Evolutionary conservation across 805 yeast genomes (phyloP).

Genomic region (Metschnikowia lunata): DNA sequence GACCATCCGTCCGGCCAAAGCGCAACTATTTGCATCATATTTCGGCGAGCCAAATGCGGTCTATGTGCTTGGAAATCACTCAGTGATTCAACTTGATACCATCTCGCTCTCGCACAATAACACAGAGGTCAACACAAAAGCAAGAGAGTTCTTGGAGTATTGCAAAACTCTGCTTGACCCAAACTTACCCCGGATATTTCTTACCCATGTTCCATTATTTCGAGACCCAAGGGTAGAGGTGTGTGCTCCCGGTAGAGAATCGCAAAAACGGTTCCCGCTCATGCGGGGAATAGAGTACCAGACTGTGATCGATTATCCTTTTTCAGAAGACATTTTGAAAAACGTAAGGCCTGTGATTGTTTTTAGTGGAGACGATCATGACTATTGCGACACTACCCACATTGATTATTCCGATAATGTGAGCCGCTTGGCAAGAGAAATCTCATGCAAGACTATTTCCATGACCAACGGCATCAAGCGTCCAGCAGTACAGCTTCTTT

Average conservation of each 20-base stretch:
- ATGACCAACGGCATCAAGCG: conserved; percentile 86
- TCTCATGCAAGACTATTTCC: conserved; percentile 83
- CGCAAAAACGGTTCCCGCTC: conserved; percentile 59
- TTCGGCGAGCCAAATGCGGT: conserved; percentile 70
- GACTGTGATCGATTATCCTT: conserved; percentile 64
- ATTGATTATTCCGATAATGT: conserved; percentile 21
- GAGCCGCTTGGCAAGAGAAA: conserved; percentile 52
- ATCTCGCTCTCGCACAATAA: conserved; percentile 67
- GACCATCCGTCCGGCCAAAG: conserved; percentile 52
- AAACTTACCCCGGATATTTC: conserved; percentile 56
- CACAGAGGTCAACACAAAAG: conserved; percentile 42
- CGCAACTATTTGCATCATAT: conserved; percentile 58
- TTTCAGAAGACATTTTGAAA: conserved; percentile 55
- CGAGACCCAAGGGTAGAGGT: conserved; percentile 55
- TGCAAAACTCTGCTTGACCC: conserved; percentile 23
- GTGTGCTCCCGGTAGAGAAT: conserved; percentile 81
- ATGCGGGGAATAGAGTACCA: conserved; percentile 81
- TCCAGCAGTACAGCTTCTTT: conserved; percentile 84
- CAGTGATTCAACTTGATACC: conserved; percentile 71
- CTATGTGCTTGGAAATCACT: conserved; percentile 63
- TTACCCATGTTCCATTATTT: conserved; percentile 86
- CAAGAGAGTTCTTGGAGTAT: conserved; percentile 49
- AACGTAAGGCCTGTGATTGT: conserved; percentile 61
- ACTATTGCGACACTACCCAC: conserved; percentile 80
- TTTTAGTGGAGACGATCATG: conserved; percentile 96